Conservation (phyloP, 2,329 filamentous ascomycete species). For the Meredithiella fracta region DNA sequence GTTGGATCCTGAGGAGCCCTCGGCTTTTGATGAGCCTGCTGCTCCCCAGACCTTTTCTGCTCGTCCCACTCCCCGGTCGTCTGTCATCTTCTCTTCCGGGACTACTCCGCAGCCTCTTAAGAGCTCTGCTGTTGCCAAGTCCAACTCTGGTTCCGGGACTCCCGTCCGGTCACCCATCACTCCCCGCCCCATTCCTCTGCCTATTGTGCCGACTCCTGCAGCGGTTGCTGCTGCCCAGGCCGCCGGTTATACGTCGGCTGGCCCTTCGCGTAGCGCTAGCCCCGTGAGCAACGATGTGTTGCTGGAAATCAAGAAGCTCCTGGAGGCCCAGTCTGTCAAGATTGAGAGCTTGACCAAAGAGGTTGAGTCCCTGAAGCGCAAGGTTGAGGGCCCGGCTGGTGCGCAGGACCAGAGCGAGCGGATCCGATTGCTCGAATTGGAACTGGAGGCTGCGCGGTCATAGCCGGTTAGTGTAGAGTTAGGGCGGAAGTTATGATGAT, state of each 20-base stretch:
- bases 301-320: constrained; percentile 63
- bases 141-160: constrained; percentile 16
- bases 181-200: constrained; percentile 19
- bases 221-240: constrained; percentile 19
- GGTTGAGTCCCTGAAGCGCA: constrained; percentile 67
- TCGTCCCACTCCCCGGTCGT: constrained; percentile 12
- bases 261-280: constrained; percentile 10
- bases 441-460: constrained; percentile 47
- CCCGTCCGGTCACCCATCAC: constrained; percentile 20
- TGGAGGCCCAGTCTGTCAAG: constrained; percentile 60
- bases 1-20: constrained; percentile 47
- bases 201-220: constrained; percentile 19
- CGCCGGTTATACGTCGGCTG: constrained; percentile 14
- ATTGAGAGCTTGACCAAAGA: constrained; percentile 54
- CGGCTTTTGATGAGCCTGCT: constrained; percentile 78
- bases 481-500: neutral
- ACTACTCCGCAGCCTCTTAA: constrained; percentile 14
- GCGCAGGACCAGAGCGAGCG: constrained; percentile 49
- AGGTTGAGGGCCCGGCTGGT: constrained; percentile 35
- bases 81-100: constrained; percentile 13
- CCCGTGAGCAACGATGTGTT: constrained; percentile 44
- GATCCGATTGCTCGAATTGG: constrained; percentile 50
- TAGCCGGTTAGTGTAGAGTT: constrained; percentile 19
- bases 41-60: constrained; percentile 26
- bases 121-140: constrained; percentile 14